These are phyloP conservation scores for Collariella sp. DNA, from an alignment of 495 filamentous ascomycete genomes.

Conservation along the genomic window DNA sequence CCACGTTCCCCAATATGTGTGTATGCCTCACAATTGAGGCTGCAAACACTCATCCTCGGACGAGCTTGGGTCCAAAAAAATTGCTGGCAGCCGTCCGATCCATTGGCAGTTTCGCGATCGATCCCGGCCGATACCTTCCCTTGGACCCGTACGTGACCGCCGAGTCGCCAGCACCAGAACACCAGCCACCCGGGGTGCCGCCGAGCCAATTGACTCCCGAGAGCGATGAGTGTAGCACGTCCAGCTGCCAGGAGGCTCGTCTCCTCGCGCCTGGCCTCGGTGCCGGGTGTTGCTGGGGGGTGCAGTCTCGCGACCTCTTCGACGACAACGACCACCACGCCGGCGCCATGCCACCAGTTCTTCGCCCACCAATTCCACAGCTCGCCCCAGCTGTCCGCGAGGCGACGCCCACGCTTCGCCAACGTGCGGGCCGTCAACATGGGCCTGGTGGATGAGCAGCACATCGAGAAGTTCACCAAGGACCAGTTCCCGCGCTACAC, in stretches of 20 bases:
- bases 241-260: slow-evolving; percentile 28
- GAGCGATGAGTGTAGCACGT: slow-evolving; percentile 30
- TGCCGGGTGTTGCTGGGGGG: neutral
- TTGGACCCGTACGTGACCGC: slow-evolving; percentile 3
- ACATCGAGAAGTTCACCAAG: slow-evolving; percentile 36
- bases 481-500: slow-evolving; percentile 56
- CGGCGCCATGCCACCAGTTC: slow-evolving; percentile 3
- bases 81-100: slow-evolving; percentile 8
- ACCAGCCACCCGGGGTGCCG: slow-evolving; percentile 14
- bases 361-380: slow-evolving; percentile 33
- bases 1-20: neutral
- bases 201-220: slow-evolving; percentile 7
- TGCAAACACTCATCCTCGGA: neutral
- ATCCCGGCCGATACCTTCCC: slow-evolving; percentile 1
- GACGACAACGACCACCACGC: neutral
- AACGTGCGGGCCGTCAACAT: slow-evolving; percentile 38
- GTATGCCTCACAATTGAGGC: slow-evolving; percentile 10
- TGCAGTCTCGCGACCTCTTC: neutral
- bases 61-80: slow-evolving; percentile 20
- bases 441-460: slow-evolving; percentile 31
- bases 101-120: neutral
- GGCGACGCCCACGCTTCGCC: slow-evolving; percentile 36
- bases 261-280: slow-evolving; percentile 23
- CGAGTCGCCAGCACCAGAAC: slow-evolving; percentile 2
- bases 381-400: slow-evolving; percentile 32